Conservation (phyloP, 2,329 filamentous ascomycete genomes). For the Hypoxylon sp. region DNA sequence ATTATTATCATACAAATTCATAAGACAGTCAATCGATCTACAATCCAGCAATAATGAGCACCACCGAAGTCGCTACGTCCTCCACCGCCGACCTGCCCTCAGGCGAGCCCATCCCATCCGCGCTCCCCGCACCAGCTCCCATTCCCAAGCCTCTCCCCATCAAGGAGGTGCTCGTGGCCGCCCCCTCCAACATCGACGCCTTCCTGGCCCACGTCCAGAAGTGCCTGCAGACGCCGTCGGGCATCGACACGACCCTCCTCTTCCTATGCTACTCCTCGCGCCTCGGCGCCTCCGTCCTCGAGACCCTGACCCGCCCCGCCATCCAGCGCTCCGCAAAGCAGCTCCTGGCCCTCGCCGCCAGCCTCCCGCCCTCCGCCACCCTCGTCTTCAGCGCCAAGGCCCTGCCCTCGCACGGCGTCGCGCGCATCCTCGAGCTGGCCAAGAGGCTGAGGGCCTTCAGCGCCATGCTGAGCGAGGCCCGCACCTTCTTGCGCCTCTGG, state of each 20-base stretch:
- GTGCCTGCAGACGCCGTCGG: constrained; percentile 76
- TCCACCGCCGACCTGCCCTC: constrained; percentile 56
- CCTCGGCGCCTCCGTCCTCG: constrained; percentile 66
- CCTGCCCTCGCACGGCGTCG: constrained; percentile 57
- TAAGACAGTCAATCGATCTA: background rate
- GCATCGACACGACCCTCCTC: constrained; percentile 78
- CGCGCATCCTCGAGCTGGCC: constrained; percentile 65
- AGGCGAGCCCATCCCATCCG: constrained; percentile 56
- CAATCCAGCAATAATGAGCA: constrained; percentile 44
- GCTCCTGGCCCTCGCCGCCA: constrained; percentile 67
- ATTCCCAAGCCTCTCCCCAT: constrained; percentile 50
- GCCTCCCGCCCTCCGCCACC: constrained; percentile 66
- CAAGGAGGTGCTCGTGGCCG: constrained; percentile 53
- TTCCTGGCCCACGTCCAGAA: constrained; percentile 71
- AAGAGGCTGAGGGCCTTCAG: constrained; percentile 72
- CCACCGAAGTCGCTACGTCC: constrained; percentile 44
- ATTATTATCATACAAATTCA: background rate
- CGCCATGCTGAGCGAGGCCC: constrained; percentile 76
- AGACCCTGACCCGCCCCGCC: constrained; percentile 68
- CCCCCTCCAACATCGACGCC: constrained; percentile 63
- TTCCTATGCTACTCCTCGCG: constrained; percentile 78
- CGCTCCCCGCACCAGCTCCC: constrained; percentile 45
- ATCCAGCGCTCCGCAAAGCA: constrained; percentile 67
- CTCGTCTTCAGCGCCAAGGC: constrained; percentile 59
- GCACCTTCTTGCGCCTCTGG: constrained; percentile 83